Conservation (phyloP, 331 rosid species). For the Stylosanthes scabra region DNA sequence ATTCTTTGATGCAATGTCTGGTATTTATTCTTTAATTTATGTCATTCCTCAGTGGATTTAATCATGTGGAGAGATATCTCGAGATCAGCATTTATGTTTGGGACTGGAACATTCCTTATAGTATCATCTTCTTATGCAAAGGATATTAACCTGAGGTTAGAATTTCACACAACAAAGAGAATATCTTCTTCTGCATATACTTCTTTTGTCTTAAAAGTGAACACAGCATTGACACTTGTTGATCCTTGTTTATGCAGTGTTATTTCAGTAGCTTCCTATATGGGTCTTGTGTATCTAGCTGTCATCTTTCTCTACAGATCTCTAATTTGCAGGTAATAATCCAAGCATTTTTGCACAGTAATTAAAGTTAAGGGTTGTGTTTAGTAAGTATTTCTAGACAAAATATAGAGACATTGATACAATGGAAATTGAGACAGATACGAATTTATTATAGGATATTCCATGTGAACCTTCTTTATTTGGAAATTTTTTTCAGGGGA, state of each 20-base stretch:
- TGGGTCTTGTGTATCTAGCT: conserved; percentile 78
- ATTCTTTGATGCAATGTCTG: neutral
- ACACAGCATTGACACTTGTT: conserved; percentile 13
- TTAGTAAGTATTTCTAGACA: no score
- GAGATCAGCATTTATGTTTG: conserved; percentile 70
- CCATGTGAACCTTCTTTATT: conserved; percentile 31
- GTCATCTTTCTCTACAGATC: conserved; percentile 73
- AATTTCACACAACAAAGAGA: neutral
- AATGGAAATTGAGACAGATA: neutral
- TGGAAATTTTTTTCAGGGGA: conserved; percentile 54
- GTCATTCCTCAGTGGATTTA: conserved; percentile 58
- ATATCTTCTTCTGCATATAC: neutral
- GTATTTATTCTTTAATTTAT: conserved; percentile 9
- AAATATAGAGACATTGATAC: no score
- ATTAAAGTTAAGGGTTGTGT: no score
- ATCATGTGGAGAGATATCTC: conserved; percentile 77
- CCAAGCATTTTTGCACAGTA: neutral
- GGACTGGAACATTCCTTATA: conserved; percentile 62
- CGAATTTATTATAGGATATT: no score
- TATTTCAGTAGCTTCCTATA: conserved; percentile 67
- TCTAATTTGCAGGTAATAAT: conserved; percentile 65
- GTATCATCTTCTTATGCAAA: conserved; percentile 61
- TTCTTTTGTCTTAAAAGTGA: neutral
- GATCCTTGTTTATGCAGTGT: conserved; percentile 50
- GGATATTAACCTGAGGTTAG: conserved; percentile 69